Conservation (phyloP, 1,284 basidiomycete genomes). For the Boletellus sp. region DNA sequence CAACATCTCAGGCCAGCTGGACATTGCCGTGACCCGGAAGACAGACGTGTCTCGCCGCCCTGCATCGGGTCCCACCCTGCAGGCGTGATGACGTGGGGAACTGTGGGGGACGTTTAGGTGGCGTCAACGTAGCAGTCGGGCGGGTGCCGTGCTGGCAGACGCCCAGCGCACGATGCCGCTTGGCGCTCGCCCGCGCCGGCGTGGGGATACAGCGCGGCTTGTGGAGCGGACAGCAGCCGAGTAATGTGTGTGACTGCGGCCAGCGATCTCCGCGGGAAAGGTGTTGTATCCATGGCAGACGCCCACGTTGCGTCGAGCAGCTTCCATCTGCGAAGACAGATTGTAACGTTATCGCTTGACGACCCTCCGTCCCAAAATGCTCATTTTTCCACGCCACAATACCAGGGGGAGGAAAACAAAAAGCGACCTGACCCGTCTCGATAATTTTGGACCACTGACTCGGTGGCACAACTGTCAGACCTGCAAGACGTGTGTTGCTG, state of each 20-base stretch:
- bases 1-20: no score
- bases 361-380: constrained; percentile 13
- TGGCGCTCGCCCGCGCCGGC: background rate
- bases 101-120: constrained; percentile 25
- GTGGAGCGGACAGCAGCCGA: constrained; percentile 10
- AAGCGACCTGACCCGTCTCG: constrained; percentile 1
- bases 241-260: no score
- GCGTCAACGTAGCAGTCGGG: no score
- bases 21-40: no score
- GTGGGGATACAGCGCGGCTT: constrained; percentile 25
- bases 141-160: no score
- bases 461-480: no score
- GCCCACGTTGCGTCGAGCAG: constrained; percentile 25
- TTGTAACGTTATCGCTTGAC: constrained; percentile 25
- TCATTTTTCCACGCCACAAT: no score
- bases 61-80: no score
- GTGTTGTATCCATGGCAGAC: constrained; percentile 29
- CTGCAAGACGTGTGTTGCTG: constrained; percentile 7
- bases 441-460: no score
- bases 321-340: constrained; percentile 13
- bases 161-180: no score
- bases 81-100: constrained; percentile 24
- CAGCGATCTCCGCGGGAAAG: constrained; percentile 32
- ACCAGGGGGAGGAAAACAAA: no score
- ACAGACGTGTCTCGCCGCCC: no score